Evolutionary conservation across 163 green algal genomes (phyloP).

Genomic region (Chlamydomonas reinhardtii): DNA sequence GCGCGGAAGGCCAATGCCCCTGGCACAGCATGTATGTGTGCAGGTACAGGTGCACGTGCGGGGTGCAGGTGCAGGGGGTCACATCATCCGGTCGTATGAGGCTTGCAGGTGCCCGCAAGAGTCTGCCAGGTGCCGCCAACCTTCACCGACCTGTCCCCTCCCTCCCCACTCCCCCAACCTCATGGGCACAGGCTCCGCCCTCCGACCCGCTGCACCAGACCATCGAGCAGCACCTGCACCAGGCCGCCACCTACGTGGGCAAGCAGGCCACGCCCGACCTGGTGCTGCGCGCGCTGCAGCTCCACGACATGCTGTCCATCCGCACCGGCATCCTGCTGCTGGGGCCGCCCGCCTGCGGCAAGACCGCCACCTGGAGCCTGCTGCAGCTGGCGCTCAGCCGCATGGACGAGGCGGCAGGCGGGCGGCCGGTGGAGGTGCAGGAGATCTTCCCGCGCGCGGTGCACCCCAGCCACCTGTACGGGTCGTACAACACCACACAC

Average conservation of each 20-base stretch:
- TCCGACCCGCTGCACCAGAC: conserved; percentile 22
- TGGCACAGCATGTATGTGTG: too few species aligned
- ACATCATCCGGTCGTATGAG: too few species aligned
- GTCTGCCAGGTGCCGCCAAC: too few species aligned
- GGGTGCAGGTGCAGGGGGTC: too few species aligned
- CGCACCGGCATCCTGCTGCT: conserved; percentile 61
- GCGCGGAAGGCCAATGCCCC: too few species aligned
- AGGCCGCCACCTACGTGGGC: not conserved
- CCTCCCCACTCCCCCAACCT: not conserved
- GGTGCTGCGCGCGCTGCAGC: conserved; percentile 71
- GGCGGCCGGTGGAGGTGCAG: conserved; percentile 5
- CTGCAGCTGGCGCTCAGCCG: conserved; percentile 46
- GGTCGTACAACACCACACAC: conserved; percentile 51
- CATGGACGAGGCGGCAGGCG: conserved; percentile 38
- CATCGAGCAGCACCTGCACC: conserved; percentile 38
- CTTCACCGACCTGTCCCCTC: too few species aligned
- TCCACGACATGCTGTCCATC: conserved; percentile 75
- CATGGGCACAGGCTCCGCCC: not conserved
- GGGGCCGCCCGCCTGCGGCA: conserved; percentile 57
- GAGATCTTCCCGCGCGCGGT: conserved; percentile 55
- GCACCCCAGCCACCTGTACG: conserved; percentile 48
- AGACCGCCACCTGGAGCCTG: conserved; percentile 43
- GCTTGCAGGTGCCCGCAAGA: too few species aligned
- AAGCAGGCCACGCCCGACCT: conserved; percentile 53
- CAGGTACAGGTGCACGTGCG: too few species aligned